These are phyloP conservation scores for Pseudocohnilembus persalinus DNA, from an alignment of 169 alveolate genomes.

Conservation along the genomic window DNA sequence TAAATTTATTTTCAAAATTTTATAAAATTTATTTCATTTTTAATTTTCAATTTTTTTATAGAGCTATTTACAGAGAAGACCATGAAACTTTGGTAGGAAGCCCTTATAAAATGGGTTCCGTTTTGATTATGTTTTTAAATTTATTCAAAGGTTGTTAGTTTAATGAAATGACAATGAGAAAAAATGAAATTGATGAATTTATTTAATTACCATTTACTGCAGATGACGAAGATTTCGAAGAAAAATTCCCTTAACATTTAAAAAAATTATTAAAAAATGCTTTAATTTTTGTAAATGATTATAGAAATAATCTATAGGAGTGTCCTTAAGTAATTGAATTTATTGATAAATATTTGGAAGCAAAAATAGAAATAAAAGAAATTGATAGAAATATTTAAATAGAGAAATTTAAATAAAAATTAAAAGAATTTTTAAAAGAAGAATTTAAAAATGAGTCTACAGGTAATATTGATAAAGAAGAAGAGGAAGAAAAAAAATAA, in stretches of 20 bases:
- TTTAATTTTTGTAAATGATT: no score
- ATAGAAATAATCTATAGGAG: not conserved
- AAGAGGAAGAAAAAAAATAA: not conserved
- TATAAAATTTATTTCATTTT: no score
- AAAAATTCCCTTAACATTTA: not conserved
- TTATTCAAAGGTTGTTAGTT: not conserved
- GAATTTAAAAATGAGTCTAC: not conserved
- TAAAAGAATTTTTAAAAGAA: no score
- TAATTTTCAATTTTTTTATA: no score
- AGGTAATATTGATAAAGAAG: not conserved
- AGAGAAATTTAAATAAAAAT: no score
- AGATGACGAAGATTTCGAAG: not conserved
- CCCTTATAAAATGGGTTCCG: conserved; percentile 30
- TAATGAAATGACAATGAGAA: not conserved
- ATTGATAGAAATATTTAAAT: no score
- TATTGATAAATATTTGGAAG: not conserved
- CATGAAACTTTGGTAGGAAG: conserved; percentile 64
- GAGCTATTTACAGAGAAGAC: conserved; percentile 55
- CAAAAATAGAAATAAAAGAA: not conserved
- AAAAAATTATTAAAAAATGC: not conserved
- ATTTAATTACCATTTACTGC: not conserved
- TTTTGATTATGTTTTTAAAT: conserved; percentile 24
- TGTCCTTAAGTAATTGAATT: not conserved
- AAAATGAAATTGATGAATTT: not conserved
- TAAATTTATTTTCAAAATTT: no score